Evolutionary conservation across 208 protist species (phyloP).

Genomic region (Leishmania mexicana): DNA sequence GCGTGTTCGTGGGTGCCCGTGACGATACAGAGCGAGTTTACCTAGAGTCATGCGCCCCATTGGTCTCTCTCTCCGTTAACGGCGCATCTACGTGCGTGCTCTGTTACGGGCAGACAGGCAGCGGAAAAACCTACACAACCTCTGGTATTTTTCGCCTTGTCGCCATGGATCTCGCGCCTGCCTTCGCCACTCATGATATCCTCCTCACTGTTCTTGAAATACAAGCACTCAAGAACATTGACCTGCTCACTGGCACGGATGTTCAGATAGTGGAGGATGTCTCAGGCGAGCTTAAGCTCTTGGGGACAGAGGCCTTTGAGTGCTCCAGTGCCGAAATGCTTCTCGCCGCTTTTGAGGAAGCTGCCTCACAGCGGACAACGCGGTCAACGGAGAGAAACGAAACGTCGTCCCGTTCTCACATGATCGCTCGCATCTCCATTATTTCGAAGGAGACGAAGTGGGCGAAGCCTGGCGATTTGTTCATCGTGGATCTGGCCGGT

Average conservation of each 20-base stretch:
- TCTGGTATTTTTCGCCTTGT: conserved; percentile 76
- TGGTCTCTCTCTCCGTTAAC: conserved; percentile 78
- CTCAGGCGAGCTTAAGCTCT: conserved; percentile 75
- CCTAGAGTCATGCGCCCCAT: conserved; percentile 74
- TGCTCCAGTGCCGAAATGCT: conserved; percentile 81
- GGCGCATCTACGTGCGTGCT: conserved; percentile 86
- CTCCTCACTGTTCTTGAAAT: conserved; percentile 86
- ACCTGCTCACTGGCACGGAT: conserved; percentile 77
- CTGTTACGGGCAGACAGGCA: conserved; percentile 93
- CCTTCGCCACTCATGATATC: conserved; percentile 74
- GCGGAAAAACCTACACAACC: conserved; percentile 92
- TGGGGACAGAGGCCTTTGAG: conserved; percentile 78
- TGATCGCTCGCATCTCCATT: conserved; percentile 85
- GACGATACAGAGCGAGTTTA: conserved; percentile 79
- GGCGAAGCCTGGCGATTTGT: conserved; percentile 84
- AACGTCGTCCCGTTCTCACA: conserved; percentile 85
- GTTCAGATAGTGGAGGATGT: conserved; percentile 88
- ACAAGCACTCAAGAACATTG: conserved; percentile 72
- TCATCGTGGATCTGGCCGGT: conserved; percentile 88
- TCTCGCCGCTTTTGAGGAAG: conserved; percentile 81
- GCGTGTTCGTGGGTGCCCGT: conserved; percentile 60
- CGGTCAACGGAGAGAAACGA: conserved; percentile 83
- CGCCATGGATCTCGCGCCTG: conserved; percentile 51
- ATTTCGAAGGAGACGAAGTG: conserved; percentile 80
- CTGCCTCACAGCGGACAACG: conserved; percentile 72